A percentile compares a stretch with the other conserved stretches of the same genome.
phyloP scores from a whole-genome alignment of 805 yeast species.

The Metschnikowia kofuensis region DNA sequence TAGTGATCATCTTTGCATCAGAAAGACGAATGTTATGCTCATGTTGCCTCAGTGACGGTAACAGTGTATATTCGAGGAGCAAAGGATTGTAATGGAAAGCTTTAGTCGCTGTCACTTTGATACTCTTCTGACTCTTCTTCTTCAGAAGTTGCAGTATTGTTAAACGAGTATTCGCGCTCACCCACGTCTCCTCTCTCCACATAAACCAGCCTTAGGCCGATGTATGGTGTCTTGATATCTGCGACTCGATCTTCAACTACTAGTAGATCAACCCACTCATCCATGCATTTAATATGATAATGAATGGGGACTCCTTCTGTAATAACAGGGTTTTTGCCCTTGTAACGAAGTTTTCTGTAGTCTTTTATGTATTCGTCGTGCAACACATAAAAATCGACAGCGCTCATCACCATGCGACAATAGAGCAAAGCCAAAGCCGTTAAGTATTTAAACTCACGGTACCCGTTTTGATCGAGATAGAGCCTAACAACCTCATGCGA shows the following conservation, averaged over 20 bases:
- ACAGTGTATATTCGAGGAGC: no score
- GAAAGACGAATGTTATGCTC: no score
- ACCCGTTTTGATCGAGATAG: conserved; percentile 54
- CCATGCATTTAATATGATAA: conserved; percentile 52
- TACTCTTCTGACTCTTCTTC: conserved; percentile 22
- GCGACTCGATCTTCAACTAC: conserved; percentile 57
- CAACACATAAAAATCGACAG: conserved; percentile 28
- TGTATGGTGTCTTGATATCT: conserved; percentile 70
- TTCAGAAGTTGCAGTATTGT: conserved; percentile 24
- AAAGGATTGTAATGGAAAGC: background rate
- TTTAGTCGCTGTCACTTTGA: conserved; percentile 40
- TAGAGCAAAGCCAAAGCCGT: conserved; percentile 70
- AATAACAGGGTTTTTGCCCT: conserved; percentile 28
- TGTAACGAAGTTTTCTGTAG: conserved; percentile 59
- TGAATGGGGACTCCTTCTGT: conserved; percentile 25
- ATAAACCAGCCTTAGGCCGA: conserved; percentile 40
- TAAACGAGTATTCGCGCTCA: conserved; percentile 36
- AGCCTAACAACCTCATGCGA: conserved; percentile 51
- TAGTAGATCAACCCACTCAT: conserved; percentile 68
- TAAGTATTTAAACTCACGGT: conserved; percentile 64
- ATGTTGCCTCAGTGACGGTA: no score
- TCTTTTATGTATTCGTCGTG: conserved; percentile 62
- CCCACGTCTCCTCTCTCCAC: conserved; percentile 42
- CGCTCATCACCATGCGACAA: conserved; percentile 46
- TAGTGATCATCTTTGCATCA: no score